Evolutionary conservation across 2,329 filamentous ascomycete species (phyloP).

Genomic region (Sporothrix protearum): DNA sequence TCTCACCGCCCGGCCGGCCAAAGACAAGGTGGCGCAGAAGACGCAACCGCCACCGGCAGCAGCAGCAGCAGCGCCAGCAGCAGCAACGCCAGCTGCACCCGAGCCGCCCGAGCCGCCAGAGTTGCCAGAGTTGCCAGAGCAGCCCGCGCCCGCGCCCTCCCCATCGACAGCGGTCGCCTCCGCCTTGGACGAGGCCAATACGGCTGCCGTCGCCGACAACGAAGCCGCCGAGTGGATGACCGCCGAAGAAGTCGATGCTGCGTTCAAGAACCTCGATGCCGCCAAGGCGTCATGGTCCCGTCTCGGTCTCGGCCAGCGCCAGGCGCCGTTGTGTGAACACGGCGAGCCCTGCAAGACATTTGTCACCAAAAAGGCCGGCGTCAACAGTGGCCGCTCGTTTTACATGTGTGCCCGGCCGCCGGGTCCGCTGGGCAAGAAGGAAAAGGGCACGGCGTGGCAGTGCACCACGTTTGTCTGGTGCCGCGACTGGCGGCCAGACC

Average conservation of each 20-base stretch:
- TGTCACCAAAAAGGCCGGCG: slow-evolving; percentile 81
- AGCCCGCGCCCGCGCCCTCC: not conserved
- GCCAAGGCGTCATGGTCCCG: slow-evolving; percentile 82
- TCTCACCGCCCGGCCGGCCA: slow-evolving; percentile 4
- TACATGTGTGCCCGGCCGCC: slow-evolving; percentile 68
- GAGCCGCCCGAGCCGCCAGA: not conserved
- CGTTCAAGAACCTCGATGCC: slow-evolving; percentile 65
- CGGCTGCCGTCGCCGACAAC: slow-evolving; percentile 18
- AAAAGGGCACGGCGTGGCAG: slow-evolving; percentile 79
- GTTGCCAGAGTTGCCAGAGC: too few relatives aligned
- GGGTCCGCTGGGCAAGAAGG: slow-evolving; percentile 80
- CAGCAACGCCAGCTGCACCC: not conserved
- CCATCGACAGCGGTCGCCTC: not conserved
- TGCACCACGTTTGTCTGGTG: slow-evolving; percentile 80
- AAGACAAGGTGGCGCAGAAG: not conserved
- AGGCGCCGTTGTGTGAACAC: slow-evolving; percentile 76
- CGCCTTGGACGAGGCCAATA: not conserved
- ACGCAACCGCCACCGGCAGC: not conserved
- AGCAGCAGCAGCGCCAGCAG: not conserved
- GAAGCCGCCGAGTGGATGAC: slow-evolving; percentile 31
- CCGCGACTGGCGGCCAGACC: slow-evolving; percentile 50
- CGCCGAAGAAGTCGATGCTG: slow-evolving; percentile 55
- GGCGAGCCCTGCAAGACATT: slow-evolving; percentile 79
- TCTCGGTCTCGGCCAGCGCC: slow-evolving; percentile 61
- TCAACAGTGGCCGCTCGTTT: slow-evolving; percentile 70